These are phyloP conservation scores for Blastobotrys peoriensis DNA, from an alignment of 805 yeast genomes.

Conservation along the genomic window DNA sequence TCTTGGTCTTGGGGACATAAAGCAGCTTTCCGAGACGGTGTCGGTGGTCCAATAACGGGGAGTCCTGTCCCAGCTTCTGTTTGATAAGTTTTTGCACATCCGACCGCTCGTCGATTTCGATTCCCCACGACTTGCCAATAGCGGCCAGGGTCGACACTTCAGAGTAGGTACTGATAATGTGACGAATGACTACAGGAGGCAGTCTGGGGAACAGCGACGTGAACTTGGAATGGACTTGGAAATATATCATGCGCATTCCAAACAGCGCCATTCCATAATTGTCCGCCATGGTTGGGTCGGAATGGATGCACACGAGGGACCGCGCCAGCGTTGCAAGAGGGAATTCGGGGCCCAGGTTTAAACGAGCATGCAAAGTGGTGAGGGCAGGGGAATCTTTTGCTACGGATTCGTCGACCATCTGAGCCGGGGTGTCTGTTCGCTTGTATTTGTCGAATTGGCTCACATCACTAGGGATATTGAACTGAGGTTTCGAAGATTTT, in stretches of 20 bases:
- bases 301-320: slow-evolving; percentile 56
- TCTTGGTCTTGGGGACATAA: slow-evolving; percentile 10
- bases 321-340: slow-evolving; percentile 68
- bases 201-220: slow-evolving; percentile 80
- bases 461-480: slow-evolving; percentile 19
- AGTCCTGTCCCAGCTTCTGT: slow-evolving; percentile 60
- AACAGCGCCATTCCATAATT: slow-evolving; percentile 76
- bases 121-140: slow-evolving; percentile 81
- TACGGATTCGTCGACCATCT: slow-evolving; percentile 40
- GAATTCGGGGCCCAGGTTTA: slow-evolving; percentile 54
- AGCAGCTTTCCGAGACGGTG: slow-evolving; percentile 21
- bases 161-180: slow-evolving; percentile 70
- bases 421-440: slow-evolving; percentile 24
- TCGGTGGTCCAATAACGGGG: slow-evolving; percentile 44
- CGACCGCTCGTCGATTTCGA: slow-evolving; percentile 64
- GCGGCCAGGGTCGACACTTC: slow-evolving; percentile 59
- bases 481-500: too few relatives aligned
- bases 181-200: slow-evolving; percentile 70
- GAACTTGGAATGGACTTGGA: slow-evolving; percentile 68
- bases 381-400: slow-evolving; percentile 64
- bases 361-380: slow-evolving; percentile 70
- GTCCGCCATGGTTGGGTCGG: slow-evolving; percentile 48
- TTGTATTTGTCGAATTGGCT: slow-evolving; percentile 32
- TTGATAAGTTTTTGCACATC: slow-evolving; percentile 60
- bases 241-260: slow-evolving; percentile 72